Conservation (phyloP, 2,329 filamentous ascomycete genomes). For the Septoria petroselini region DNA sequence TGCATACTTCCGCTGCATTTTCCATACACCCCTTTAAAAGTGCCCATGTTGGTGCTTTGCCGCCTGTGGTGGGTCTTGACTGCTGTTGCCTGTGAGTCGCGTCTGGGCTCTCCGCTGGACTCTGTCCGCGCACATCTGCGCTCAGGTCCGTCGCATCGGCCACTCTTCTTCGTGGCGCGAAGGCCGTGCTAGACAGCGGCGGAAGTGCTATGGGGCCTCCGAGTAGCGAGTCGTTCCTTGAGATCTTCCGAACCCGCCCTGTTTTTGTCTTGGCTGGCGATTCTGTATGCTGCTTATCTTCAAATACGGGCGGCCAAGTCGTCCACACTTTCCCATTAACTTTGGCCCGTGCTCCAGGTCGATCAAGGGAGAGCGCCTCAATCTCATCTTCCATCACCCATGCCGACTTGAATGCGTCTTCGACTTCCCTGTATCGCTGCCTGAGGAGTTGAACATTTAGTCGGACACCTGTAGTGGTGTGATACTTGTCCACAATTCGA, state of each 20-base stretch:
- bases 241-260: neutral
- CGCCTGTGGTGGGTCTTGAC: conserved; percentile 14
- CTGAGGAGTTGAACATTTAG: conserved; percentile 4
- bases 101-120: neutral
- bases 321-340: conserved; percentile 13
- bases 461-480: neutral
- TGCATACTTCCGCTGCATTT: neutral
- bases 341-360: conserved; percentile 8
- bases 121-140: too few species aligned
- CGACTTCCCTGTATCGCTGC: conserved; percentile 11
- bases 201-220: neutral
- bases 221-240: neutral
- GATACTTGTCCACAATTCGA: conserved; percentile 5
- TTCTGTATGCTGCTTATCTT: neutral
- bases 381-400: conserved; percentile 6
- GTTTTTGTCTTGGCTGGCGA: neutral
- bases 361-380: conserved; percentile 6
- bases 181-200: neutral
- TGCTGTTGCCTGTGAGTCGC: neutral
- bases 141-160: neutral
- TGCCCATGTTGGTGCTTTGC: conserved; percentile 21
- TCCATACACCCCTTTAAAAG: neutral
- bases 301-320: neutral
- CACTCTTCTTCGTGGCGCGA: neutral
- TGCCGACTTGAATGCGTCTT: neutral